Percentiles rank a stretch among this genome's conserved stretches.
Evolutionary conservation across 352 stramenopile species (phyloP).

Genomic region (Globisporangium cylindrosporum): DNA sequence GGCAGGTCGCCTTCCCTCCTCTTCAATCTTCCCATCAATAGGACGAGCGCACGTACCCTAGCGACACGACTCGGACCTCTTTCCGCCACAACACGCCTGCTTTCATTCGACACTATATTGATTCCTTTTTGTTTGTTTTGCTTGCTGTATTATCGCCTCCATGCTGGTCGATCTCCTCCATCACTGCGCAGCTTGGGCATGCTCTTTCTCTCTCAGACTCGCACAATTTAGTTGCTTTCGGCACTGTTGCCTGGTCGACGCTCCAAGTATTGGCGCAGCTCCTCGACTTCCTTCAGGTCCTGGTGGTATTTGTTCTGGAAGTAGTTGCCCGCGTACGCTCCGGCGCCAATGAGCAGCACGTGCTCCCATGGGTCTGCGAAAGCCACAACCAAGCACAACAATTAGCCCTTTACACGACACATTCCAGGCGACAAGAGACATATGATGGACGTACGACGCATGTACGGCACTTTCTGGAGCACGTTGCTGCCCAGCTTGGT

Average conservation of each 20-base stretch:
- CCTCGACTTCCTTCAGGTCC: constrained; percentile 72
- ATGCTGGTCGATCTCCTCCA: neutral
- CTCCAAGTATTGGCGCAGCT: constrained; percentile 72
- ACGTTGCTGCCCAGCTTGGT: constrained; percentile 83
- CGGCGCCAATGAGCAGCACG: constrained; percentile 64
- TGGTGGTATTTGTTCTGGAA: constrained; percentile 76
- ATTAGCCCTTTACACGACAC: neutral
- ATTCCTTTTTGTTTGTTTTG: neutral
- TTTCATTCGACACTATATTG: constrained; percentile 6
- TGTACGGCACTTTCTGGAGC: constrained; percentile 81
- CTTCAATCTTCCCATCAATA: neutral
- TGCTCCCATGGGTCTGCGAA: constrained; percentile 77
- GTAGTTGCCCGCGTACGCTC: constrained; percentile 55
- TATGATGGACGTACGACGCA: constrained; percentile 58
- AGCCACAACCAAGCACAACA: neutral
- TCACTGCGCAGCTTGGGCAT: neutral
- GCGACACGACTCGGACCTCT: neutral
- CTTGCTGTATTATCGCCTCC: neutral
- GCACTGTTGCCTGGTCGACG: constrained; percentile 43
- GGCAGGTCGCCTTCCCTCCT: neutral
- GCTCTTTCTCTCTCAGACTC: neutral
- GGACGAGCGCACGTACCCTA: neutral
- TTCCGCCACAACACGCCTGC: neutral
- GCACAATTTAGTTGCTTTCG: constrained; percentile 33
- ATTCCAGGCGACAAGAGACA: neutral